phyloP scores from a whole-genome alignment of 495 filamentous ascomycete species.

The Penicillium bovifimosum region DNA sequence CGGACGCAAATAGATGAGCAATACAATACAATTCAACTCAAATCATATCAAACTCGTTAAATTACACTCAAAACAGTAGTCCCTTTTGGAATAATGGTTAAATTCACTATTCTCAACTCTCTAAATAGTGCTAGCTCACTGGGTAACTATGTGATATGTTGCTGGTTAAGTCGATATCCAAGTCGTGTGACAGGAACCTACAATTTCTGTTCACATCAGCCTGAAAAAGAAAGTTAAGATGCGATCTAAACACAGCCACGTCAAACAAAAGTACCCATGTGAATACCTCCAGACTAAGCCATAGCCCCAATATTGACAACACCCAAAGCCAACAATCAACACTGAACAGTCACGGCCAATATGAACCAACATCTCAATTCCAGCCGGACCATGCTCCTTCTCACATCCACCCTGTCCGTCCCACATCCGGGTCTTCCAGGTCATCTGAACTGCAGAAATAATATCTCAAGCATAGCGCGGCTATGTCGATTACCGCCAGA shows the following conservation, averaged over 20 bases:
- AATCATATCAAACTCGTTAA: too few species aligned
- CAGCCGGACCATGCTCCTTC: conserved; percentile 4
- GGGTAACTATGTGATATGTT: conserved; percentile 18
- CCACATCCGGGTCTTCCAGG: conserved; percentile 18
- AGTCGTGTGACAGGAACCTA: conserved; percentile 22
- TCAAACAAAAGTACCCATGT: conserved; percentile 22
- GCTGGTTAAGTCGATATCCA: conserved; percentile 11
- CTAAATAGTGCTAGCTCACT: conserved; percentile 1
- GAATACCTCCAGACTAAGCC: conserved; percentile 8
- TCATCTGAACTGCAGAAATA: conserved; percentile 20
- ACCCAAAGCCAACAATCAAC: neutral
- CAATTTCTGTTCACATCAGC: neutral
- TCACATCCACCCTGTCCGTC: conserved; percentile 5
- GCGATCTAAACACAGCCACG: conserved; percentile 18
- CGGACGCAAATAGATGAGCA: conserved; percentile 7
- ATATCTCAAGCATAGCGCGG: conserved; percentile 13
- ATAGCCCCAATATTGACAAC: neutral
- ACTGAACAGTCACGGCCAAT: neutral
- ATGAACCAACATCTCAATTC: neutral
- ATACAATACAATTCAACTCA: neutral
- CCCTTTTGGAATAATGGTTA: conserved; percentile 5
- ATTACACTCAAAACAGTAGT: neutral
- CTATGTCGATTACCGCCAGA: conserved; percentile 11
- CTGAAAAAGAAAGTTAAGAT: neutral
- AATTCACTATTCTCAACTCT: neutral